A percentile compares a stretch with the other conserved stretches of the same genome.
phyloP scores from a whole-genome alignment of 2,329 filamentous ascomycete species.

The Aspergillus bombycis region DNA sequence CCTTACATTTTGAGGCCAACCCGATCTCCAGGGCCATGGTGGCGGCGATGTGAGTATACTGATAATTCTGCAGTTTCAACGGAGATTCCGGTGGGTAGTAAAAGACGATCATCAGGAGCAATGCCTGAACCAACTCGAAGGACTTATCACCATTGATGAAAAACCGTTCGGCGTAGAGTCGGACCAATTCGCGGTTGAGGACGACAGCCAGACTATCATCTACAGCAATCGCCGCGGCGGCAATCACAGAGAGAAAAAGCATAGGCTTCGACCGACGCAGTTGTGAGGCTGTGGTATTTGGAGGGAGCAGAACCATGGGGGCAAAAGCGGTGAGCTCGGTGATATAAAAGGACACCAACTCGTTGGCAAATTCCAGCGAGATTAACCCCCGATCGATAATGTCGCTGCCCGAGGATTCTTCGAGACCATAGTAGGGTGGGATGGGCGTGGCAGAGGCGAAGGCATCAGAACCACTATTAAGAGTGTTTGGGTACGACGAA shows the following conservation, averaged over 20 bases:
- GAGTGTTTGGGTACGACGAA: constrained; percentile 23
- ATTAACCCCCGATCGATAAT: constrained; percentile 38
- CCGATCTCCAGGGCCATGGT: constrained; percentile 55
- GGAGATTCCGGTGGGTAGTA: constrained; percentile 54
- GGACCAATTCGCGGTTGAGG: constrained; percentile 54
- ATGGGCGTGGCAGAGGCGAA: constrained; percentile 25
- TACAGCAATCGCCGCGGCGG: constrained; percentile 64
- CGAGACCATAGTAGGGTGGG: constrained; percentile 23
- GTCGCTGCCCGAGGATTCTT: constrained; percentile 25
- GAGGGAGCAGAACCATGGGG: constrained; percentile 34
- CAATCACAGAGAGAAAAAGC: constrained; percentile 72
- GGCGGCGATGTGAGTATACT: constrained; percentile 56
- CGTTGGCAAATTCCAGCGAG: constrained; percentile 34
- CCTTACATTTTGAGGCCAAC: constrained; percentile 35
- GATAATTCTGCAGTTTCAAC: constrained; percentile 54
- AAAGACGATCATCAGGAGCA: constrained; percentile 54
- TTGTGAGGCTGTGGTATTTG: constrained; percentile 33
- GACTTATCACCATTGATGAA: constrained; percentile 56
- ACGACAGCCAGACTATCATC: constrained; percentile 46
- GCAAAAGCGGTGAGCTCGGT: constrained; percentile 34
- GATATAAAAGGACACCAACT: constrained; percentile 36
- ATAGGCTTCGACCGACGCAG: constrained; percentile 56
- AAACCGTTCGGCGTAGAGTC: constrained; percentile 52
- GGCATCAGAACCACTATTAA: constrained; percentile 23
- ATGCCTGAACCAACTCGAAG: constrained; percentile 55